Percentiles rank a stretch among this genome's conserved stretches.
phyloP scores from a whole-genome alignment of 2,329 filamentous ascomycete species.

The Phoma sp. region DNA sequence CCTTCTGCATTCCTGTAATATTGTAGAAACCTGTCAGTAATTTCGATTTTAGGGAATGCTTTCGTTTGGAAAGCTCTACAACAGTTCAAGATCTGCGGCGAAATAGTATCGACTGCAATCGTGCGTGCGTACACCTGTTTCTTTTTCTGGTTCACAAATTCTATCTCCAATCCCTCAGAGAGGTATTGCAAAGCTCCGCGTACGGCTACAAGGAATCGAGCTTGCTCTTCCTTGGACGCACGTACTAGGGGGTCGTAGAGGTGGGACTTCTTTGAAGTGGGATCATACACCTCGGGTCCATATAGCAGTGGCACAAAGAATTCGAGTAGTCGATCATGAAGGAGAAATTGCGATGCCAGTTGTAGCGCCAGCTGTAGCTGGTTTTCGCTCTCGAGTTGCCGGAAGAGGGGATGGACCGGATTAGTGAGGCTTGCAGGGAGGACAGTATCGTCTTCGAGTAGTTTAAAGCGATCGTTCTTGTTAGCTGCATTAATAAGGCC shows the following conservation, averaged over 20 bases:
- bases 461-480: conserved; percentile 39
- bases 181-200: conserved; percentile 38
- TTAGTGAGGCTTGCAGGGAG: conserved; percentile 35
- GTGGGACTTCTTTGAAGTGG: conserved; percentile 24
- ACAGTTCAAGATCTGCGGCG: conserved; percentile 19
- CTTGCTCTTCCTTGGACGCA: conserved; percentile 20
- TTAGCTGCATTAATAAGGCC: conserved; percentile 34
- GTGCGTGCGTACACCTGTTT: conserved; percentile 36
- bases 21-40: conserved; percentile 26
- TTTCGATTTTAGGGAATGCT: conserved; percentile 29
- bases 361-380: conserved; percentile 35
- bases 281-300: conserved; percentile 25
- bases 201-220: conserved; percentile 24
- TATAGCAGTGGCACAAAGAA: conserved; percentile 43
- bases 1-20: conserved; percentile 30
- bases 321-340: conserved; percentile 34
- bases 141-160: conserved; percentile 20
- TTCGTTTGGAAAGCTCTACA: conserved; percentile 22
- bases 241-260: conserved; percentile 30
- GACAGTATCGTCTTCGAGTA: conserved; percentile 36
- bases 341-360: conserved; percentile 45
- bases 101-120: not conserved
- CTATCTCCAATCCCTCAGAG: conserved; percentile 31
- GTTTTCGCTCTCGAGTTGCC: conserved; percentile 21
- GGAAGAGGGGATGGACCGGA: conserved; percentile 42